Evolutionary conservation across 768 basidiomycete species (phyloP), one percentile per base, ranked within the genome.

Genomic region (Sistotremastrum suecicum): DNA sequence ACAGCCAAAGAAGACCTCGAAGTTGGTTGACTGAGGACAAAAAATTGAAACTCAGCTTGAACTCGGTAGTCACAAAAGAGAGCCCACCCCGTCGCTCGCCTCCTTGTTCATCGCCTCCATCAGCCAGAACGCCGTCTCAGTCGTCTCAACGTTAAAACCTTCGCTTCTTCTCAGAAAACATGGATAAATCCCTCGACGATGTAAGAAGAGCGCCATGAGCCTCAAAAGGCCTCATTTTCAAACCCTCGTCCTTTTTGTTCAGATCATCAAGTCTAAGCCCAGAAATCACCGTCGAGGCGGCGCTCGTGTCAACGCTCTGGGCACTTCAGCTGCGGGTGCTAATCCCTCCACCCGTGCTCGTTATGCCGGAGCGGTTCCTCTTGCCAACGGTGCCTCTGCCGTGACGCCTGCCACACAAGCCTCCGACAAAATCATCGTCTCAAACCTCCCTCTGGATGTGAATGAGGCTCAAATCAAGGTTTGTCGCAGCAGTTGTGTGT

Each of bases 381-480:
- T 50, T 39, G 44, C 38, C 12, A 53, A 55, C 45, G 50, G 48
- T 39, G 52, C 56, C 8, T 57, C 63, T 5, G 54, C 71, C 7
- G 50, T 70, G 28, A 54, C 62, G 12, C 63, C 72, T 41, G 58
- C 68, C 5, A 46, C 61, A 34, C 60, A 60, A 11, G 48, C 60
- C 1, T 71, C 87, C 1, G 80, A 86, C 61, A 98, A 97, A 69
- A 92, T 98, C 53, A 88, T 98, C 55, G 88, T 99, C 45, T 89
- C 86, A 52, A 92, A 92, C 61, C 78, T 99, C 39, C 94, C 94
- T 33, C 58, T 62, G 5, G 94, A 99, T 58, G 94, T 99, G 45
- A 94, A 89, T 53, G 92, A 98, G 61, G 66, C 71, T 11, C 89
- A 95, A 64, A 78, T 99, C 64, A 87, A 84, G 76, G 95, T 97